These are phyloP conservation scores for Acanthamoeba polyphaga DNA, from an alignment of 208 protist genomes.

Conservation along the genomic window DNA sequence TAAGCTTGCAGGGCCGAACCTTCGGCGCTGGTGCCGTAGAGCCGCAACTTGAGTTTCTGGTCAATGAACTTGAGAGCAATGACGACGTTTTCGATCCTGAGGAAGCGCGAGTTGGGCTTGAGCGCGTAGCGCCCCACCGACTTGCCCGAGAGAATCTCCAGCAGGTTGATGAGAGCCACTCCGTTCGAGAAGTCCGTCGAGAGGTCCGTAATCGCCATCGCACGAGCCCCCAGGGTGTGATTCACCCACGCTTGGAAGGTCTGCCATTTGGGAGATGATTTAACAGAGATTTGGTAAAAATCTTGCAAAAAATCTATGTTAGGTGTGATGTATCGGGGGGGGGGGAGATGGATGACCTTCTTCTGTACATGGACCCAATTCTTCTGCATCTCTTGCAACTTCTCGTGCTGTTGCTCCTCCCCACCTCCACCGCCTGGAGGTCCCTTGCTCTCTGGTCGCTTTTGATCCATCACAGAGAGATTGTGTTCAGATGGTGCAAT, in stretches of 20 bases:
- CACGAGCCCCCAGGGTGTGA: conserved; percentile 78
- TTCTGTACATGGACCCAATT: conserved; percentile 45
- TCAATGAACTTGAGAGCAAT: conserved; percentile 81
- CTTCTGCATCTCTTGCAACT: conserved; percentile 35
- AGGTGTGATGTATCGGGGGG: too few species aligned
- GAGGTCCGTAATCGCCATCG: conserved; percentile 81
- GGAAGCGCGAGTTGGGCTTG: conserved; percentile 46
- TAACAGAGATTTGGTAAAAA: too few species aligned
- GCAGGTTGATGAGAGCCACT: conserved; percentile 81
- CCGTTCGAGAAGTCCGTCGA: conserved; percentile 79
- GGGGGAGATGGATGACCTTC: background rate
- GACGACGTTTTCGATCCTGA: conserved; percentile 84
- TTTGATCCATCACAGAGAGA: background rate
- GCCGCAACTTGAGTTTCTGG: conserved; percentile 77
- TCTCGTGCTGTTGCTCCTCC: background rate
- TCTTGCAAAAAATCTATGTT: too few species aligned
- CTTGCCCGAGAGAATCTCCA: conserved; percentile 84
- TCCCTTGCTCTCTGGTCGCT: background rate
- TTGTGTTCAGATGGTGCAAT: too few species aligned
- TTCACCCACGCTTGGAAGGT: conserved; percentile 85
- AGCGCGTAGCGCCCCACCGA: conserved; percentile 76
- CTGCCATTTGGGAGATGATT: conserved; percentile 17
- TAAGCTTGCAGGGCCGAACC: background rate
- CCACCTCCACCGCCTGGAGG: background rate
- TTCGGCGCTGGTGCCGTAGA: conserved; percentile 79